Conservation (phyloP, 176 grass and related monocot genomes). For the Zoysia japonica region DNA sequence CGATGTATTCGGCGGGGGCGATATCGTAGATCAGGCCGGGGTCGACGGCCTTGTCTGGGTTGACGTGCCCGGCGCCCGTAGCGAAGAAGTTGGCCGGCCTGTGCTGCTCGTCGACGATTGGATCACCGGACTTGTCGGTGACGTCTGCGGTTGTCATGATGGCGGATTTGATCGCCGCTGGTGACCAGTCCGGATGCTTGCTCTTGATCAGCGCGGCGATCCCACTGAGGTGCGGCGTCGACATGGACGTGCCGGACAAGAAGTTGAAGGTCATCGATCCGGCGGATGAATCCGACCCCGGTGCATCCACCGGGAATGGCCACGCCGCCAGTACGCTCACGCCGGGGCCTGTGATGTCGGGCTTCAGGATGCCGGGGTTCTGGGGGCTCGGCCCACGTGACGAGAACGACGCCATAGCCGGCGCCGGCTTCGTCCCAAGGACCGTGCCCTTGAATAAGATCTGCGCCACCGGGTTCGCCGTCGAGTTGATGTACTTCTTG, state of each 20-base stretch:
- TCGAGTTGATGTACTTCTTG: constrained; percentile 33
- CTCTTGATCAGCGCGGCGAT: constrained; percentile 58
- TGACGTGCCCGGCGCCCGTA: constrained; percentile 51
- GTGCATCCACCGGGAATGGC: constrained; percentile 41
- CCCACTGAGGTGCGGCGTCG: constrained; percentile 62
- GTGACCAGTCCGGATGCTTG: constrained; percentile 52
- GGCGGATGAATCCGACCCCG: background rate
- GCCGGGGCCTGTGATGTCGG: constrained; percentile 52
- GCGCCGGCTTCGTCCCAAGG: constrained; percentile 48
- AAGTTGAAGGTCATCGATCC: constrained; percentile 41
- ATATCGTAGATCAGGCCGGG: constrained; percentile 56
- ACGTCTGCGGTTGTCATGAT: constrained; percentile 69
- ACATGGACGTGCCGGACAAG: constrained; percentile 68
- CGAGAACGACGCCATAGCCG: constrained; percentile 52
- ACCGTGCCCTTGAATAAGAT: constrained; percentile 48
- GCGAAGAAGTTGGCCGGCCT: constrained; percentile 38
- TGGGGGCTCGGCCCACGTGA: constrained; percentile 46
- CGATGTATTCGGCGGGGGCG: constrained; percentile 27
- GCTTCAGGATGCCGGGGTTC: constrained; percentile 51
- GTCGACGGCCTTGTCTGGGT: constrained; percentile 45
- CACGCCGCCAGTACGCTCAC: constrained; percentile 54
- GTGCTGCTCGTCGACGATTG: constrained; percentile 42
- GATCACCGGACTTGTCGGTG: constrained; percentile 21
- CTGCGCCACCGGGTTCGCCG: constrained; percentile 2
- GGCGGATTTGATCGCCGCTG: constrained; percentile 57